Percentiles rank a stretch among this genome's conserved stretches.
These are phyloP conservation scores for Angomonas desouzai DNA, from an alignment of 208 protist genomes.

Conservation along the genomic window DNA sequence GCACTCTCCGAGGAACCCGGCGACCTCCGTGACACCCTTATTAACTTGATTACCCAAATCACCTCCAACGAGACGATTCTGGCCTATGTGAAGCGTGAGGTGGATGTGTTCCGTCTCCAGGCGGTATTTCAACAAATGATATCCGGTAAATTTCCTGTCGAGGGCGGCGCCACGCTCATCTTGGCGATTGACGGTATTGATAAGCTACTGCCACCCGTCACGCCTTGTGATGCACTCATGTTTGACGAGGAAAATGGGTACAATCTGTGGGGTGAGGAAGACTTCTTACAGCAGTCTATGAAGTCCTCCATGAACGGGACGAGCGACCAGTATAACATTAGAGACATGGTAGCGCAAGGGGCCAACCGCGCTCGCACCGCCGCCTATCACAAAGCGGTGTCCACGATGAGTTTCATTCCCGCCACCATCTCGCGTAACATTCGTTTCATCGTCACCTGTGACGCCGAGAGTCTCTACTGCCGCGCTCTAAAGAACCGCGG, in stretches of 20 bases:
- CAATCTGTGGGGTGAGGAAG: background rate
- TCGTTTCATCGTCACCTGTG: constrained; percentile 1
- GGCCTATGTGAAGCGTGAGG: constrained; percentile 48
- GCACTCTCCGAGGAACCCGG: constrained; percentile 54
- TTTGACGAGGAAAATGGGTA: background rate
- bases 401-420: background rate
- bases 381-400: background rate
- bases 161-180: background rate
- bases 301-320: background rate
- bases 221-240: background rate
- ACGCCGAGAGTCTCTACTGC: constrained; percentile 1
- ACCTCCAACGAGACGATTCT: constrained; percentile 49
- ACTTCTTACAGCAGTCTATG: background rate
- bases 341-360: background rate
- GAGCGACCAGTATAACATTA: background rate
- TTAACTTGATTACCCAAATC: constrained; percentile 60
- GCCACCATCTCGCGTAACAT: background rate
- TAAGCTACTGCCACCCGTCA: background rate
- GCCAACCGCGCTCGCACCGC: background rate
- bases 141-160: background rate
- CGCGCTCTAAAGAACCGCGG: background rate
- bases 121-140: constrained; percentile 7
- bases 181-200: background rate
- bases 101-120: constrained; percentile 31
- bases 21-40: constrained; percentile 59